Conservation (phyloP, 1,139 yeast species). For the Candida glucosophila region DNA sequence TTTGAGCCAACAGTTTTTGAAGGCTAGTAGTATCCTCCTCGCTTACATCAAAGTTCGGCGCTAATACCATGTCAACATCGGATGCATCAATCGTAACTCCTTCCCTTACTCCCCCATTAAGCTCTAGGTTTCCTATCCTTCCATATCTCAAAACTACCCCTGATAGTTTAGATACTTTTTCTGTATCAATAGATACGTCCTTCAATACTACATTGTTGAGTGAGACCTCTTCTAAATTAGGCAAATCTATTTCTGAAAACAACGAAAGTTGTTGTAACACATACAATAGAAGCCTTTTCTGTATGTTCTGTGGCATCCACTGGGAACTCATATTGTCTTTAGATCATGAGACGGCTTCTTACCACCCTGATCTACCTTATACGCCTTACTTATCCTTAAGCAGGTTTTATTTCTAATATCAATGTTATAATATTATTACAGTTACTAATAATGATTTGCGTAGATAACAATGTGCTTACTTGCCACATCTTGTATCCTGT, state of each 20-base stretch:
- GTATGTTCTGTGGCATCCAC: conserved; percentile 81
- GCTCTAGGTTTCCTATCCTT: conserved; percentile 42
- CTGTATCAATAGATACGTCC: conserved; percentile 66
- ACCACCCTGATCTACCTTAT: no score
- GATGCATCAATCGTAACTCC: conserved; percentile 47
- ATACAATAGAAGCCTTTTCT: conserved; percentile 70
- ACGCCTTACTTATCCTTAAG: no score
- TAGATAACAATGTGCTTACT: no score
- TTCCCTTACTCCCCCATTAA: conserved; percentile 54
- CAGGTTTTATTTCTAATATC: no score
- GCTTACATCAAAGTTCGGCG: conserved; percentile 32
- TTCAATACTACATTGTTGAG: conserved; percentile 45
- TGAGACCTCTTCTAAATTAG: conserved; percentile 70
- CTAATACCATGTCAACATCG: conserved; percentile 49
- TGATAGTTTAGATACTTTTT: conserved; percentile 55
- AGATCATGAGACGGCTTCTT: neutral
- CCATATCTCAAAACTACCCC: conserved; percentile 64
- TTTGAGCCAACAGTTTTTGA: conserved; percentile 46
- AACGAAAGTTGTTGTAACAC: conserved; percentile 75
- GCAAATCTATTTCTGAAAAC: conserved; percentile 73
- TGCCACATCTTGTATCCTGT: no score
- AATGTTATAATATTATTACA: no score
- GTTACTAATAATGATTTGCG: no score
- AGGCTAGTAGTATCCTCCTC: conserved; percentile 23
- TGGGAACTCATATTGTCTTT: conserved; percentile 43